Evolutionary conservation across 2,329 filamentous ascomycete genomes (phyloP).

Genomic region (Fusarium buharicum): DNA sequence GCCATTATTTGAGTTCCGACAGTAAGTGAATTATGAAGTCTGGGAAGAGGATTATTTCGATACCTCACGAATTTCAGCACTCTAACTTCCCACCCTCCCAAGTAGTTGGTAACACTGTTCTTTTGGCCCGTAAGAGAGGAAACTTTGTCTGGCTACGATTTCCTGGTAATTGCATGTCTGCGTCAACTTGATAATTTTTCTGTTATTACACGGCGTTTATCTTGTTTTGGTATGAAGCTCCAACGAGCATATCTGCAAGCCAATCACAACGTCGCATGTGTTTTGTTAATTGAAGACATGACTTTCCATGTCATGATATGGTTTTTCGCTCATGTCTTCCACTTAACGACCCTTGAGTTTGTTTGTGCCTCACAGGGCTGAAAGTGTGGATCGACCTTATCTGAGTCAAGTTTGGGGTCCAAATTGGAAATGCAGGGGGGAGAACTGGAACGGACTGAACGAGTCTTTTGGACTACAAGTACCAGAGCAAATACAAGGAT

Average conservation of each 20-base stretch:
- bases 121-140: background rate
- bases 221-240: no score
- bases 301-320: no score
- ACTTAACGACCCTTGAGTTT: background rate
- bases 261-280: no score
- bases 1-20: background rate
- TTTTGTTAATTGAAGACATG: no score
- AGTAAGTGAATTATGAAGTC: background rate
- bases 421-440: constrained; percentile 9
- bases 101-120: background rate
- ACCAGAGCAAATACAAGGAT: no score
- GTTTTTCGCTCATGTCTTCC: no score
- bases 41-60: background rate
- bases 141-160: background rate
- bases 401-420: background rate
- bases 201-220: no score
- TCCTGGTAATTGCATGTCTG: background rate
- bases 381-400: background rate
- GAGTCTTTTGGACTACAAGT: no score
- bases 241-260: no score
- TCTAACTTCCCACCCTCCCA: background rate
- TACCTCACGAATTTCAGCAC: background rate
- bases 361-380: constrained; percentile 7
- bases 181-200: no score
- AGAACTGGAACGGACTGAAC: background rate